Base-by-base conservation (phyloP, 768 basidiomycete species). In the Filobasidium floriforme region DNA sequence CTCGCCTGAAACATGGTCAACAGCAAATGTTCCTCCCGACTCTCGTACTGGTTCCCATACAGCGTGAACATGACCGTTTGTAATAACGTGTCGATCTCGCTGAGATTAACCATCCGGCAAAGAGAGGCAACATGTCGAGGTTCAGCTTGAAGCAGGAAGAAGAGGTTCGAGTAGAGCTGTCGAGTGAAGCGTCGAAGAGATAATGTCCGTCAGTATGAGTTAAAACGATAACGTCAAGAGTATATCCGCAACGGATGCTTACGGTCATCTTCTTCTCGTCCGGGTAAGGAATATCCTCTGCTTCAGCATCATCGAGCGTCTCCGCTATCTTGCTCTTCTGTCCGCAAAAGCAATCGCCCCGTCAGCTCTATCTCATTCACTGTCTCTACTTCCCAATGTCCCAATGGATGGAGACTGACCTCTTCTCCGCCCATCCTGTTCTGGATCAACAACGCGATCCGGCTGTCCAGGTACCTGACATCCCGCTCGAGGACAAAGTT, bases 31-130 rank as follows among this genome's bases (percentile, higher is more conserved):
- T 99, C 96, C 81, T 99, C 96, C 73, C 94, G 83, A 76, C 89
- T 90, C 81, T 97, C 92, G 81, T 98, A 94, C 82, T 98, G 94
- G 82, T 99, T 94, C 69, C 96, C 96, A 77, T 98, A 99, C 32
- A 99, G 85, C 19, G 96, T 98, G 81, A 99, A 99, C 96, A 99
- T 99, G 79, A 99, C 96, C 1, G 96, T 99, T 79, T 99, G 96
- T 29, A 99, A 86, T 66, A 99, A 88, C 55, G 96, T 98, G 79
- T 99, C 96, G 75, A 99, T 98, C 82, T 99, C 96, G 57, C 89
- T 86, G 44, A 99, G 81, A 70, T 89, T 91, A 80, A 99, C 96
- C 66, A 99, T 88, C 19, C 96, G 89, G 74, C 96, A 98, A 26
- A 99, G 85, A 60, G 90, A 87, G 43, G 96, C 96, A 71, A 98